phyloP scores from a whole-genome alignment of 345 rosid species.

The Gossypium bickii region DNA sequence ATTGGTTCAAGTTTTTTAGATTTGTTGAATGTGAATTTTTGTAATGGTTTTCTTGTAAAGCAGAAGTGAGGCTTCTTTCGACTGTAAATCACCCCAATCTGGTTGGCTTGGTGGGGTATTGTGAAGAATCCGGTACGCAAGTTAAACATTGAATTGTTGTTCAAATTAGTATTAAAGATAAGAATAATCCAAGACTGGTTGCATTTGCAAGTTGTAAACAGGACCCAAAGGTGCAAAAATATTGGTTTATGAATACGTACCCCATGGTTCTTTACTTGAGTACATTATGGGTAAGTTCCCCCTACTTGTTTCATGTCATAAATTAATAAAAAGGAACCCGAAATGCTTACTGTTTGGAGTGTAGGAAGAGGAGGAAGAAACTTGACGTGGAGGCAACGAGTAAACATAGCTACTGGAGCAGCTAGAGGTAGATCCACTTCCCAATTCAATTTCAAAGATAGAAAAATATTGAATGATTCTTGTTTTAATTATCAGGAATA shows the following conservation, averaged over 20 bases:
- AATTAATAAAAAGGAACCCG: not conserved
- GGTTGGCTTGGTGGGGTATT: constrained; percentile 52
- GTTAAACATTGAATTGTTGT: not conserved
- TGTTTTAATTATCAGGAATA: constrained; percentile 34
- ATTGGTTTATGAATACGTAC: constrained; percentile 52
- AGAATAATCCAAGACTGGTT: no score
- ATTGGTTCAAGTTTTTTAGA: no score
- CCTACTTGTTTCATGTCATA: not conserved
- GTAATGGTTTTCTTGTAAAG: constrained; percentile 24
- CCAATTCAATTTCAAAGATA: no score
- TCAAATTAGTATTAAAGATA: no score
- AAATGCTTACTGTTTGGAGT: not conserved
- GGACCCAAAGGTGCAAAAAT: constrained; percentile 40
- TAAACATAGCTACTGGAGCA: constrained; percentile 54
- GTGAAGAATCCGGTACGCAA: constrained; percentile 48
- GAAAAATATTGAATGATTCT: not conserved
- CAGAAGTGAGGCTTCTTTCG: constrained; percentile 56
- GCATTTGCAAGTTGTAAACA: constrained; percentile 18
- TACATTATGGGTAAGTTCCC: constrained; percentile 40
- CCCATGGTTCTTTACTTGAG: constrained; percentile 58
- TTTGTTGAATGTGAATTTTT: constrained; percentile 3
- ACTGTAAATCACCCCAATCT: constrained; percentile 53
- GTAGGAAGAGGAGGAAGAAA: constrained; percentile 41
- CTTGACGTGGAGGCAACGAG: constrained; percentile 58
- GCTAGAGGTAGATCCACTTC: constrained; percentile 40